phyloP scores from a whole-genome alignment of 148 eudicot genomes.

The Talinum fruticosum region DNA sequence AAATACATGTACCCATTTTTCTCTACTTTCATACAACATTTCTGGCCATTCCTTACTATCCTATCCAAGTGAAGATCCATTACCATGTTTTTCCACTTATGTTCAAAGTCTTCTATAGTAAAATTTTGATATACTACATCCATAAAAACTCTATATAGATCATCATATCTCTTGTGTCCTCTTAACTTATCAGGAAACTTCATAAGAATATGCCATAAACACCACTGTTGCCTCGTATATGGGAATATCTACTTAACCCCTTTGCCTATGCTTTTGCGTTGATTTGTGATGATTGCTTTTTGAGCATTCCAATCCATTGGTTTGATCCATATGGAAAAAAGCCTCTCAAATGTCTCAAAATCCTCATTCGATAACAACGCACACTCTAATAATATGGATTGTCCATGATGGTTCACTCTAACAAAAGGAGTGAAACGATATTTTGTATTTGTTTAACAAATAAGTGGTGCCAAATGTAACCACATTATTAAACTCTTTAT shows the following conservation, averaged over 20 bases:
- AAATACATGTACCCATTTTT: not conserved
- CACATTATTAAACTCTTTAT: too few relatives aligned
- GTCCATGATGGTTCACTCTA: slow-evolving; percentile 2
- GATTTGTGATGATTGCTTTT: not conserved
- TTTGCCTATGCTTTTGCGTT: too few relatives aligned
- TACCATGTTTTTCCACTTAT: not conserved
- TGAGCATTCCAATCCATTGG: not conserved
- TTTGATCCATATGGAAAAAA: not conserved
- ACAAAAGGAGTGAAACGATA: not conserved
- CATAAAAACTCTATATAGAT: not conserved
- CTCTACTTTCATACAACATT: not conserved
- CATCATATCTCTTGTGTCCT: not conserved
- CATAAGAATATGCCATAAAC: not conserved
- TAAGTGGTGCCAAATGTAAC: slow-evolving; percentile 1
- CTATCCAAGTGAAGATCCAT: not conserved
- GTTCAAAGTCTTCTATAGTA: not conserved
- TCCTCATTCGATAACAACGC: not conserved
- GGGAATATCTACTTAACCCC: not conserved
- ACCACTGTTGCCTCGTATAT: not conserved
- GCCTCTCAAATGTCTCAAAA: not conserved
- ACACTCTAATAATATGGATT: not conserved
- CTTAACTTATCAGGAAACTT: not conserved
- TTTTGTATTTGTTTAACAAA: not conserved
- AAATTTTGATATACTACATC: not conserved
- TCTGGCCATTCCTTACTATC: not conserved